Evolutionary conservation across 106 monocot genomes (phyloP).

Genomic region (Hemerocallis citrina): DNA sequence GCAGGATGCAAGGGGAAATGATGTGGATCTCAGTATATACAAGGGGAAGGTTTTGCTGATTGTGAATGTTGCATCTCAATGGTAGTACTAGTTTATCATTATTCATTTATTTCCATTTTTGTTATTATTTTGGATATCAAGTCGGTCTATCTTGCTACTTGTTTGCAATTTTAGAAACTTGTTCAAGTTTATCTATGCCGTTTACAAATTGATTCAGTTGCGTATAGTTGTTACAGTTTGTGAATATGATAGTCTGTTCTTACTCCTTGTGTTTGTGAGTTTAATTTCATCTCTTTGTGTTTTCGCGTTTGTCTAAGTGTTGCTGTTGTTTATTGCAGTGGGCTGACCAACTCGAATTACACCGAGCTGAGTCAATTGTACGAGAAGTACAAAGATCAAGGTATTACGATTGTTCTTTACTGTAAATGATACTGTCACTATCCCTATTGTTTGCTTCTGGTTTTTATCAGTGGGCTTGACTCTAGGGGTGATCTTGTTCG

Average conservation of each 20-base stretch:
- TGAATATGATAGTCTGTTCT: not conserved
- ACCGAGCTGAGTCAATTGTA: conserved; percentile 59
- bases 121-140: not conserved
- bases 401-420: conserved; percentile 8
- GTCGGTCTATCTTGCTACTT: no score
- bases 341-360: conserved; percentile 71
- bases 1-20: conserved; percentile 55
- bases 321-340: conserved; percentile 30
- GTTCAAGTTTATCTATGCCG: no score
- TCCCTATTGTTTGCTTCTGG: not conserved
- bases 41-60: conserved; percentile 66
- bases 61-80: conserved; percentile 68
- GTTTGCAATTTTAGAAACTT: no score
- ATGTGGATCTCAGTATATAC: conserved; percentile 58
- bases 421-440: not conserved
- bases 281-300: not conserved
- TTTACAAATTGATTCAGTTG: not conserved
- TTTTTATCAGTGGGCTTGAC: not conserved
- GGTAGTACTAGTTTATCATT: conserved; percentile 13
- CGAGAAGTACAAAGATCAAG: conserved; percentile 66
- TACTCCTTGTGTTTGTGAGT: no score
- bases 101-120: not conserved
- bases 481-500: not conserved
- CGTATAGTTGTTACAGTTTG: not conserved
- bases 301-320: not conserved